Conservation (phyloP, 2,329 filamentous ascomycete species). For the Fusarium nygamai region DNA sequence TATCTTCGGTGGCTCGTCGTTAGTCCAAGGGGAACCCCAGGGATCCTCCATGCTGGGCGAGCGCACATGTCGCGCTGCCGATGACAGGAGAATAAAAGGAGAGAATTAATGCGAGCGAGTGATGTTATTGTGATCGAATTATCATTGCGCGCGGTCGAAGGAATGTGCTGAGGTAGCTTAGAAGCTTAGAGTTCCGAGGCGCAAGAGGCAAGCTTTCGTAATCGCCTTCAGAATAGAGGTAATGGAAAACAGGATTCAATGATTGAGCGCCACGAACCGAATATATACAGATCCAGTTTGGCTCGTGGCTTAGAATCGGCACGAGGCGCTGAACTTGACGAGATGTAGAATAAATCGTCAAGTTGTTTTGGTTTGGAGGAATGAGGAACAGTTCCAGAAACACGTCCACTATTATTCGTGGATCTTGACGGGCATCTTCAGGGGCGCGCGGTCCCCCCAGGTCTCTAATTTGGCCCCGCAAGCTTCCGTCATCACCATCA, state of each 20-base stretch:
- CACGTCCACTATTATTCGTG: constrained; percentile 26
- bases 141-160: constrained; percentile 32
- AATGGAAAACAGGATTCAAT: constrained; percentile 14
- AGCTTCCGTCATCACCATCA: constrained; percentile 33
- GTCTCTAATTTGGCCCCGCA: constrained; percentile 37
- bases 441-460: constrained; percentile 27
- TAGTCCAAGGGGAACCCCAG: constrained; percentile 70
- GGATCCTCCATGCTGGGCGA: constrained; percentile 67
- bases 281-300: background rate
- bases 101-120: background rate
- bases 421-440: constrained; percentile 23
- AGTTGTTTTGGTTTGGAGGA: constrained; percentile 31
- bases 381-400: constrained; percentile 23
- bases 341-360: background rate
- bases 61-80: constrained; percentile 47
- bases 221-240: constrained; percentile 11
- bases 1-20: constrained; percentile 49
- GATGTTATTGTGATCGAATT: constrained; percentile 26
- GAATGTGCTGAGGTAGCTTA: constrained; percentile 10
- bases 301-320: background rate
- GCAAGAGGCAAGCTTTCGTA: constrained; percentile 29
- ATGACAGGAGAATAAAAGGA: constrained; percentile 7
- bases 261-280: constrained; percentile 7
- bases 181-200: constrained; percentile 27
- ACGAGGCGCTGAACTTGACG: background rate